Percentiles rank a stretch among this genome's conserved stretches.
These are phyloP conservation scores for Fusarium sp. DNA, from an alignment of 2,329 filamentous ascomycete species.

Conservation along the genomic window DNA sequence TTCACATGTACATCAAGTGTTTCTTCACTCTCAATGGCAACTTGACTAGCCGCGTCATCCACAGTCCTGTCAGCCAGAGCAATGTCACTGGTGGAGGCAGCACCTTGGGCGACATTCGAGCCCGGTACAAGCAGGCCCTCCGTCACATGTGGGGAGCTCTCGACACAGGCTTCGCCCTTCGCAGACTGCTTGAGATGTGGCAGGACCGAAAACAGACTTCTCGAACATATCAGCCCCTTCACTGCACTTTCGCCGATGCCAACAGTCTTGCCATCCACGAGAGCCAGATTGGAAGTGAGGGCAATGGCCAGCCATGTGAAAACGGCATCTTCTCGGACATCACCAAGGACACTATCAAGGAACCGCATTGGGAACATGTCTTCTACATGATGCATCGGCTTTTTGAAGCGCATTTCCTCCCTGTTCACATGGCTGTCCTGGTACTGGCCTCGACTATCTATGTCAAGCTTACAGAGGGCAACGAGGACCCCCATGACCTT, in stretches of 20 bases:
- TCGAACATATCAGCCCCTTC: conserved; percentile 67
- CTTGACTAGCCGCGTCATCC: conserved; percentile 71
- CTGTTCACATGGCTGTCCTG: conserved; percentile 74
- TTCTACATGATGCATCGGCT: conserved; percentile 72
- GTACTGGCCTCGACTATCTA: conserved; percentile 73
- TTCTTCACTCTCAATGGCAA: conserved; percentile 81
- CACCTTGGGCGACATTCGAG: conserved; percentile 68
- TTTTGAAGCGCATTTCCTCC: conserved; percentile 81
- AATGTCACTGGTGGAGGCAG: conserved; percentile 73
- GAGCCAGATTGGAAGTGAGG: conserved; percentile 52
- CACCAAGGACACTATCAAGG: conserved; percentile 62
- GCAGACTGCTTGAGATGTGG: conserved; percentile 69
- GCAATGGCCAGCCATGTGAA: conserved; percentile 57
- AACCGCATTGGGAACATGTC: conserved; percentile 67
- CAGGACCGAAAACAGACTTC: conserved; percentile 67
- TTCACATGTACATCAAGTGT: conserved; percentile 84
- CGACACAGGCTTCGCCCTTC: conserved; percentile 74
- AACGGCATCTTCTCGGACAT: conserved; percentile 68
- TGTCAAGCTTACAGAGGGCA: conserved; percentile 63
- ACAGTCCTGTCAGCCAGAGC: conserved; percentile 78
- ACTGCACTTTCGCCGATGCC: conserved; percentile 59
- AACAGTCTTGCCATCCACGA: conserved; percentile 63
- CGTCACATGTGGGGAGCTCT: conserved; percentile 83
- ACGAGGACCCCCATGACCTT: conserved; percentile 64
- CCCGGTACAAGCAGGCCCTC: conserved; percentile 78